Conservation (phyloP, 345 rosid species). For the Adansonia digitata region DNA sequence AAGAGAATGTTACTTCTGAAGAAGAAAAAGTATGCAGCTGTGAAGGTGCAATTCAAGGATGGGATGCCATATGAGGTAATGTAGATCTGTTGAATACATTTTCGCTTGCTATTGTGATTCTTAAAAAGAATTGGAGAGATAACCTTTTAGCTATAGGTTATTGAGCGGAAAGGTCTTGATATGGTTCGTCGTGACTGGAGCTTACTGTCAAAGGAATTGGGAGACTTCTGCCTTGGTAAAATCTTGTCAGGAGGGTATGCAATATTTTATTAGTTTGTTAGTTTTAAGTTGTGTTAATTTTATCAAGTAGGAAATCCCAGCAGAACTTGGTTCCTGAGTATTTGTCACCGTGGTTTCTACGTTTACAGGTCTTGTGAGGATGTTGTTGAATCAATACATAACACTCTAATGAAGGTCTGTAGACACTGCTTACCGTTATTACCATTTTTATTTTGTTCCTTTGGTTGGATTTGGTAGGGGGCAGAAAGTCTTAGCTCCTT, state of each 20-base stretch:
- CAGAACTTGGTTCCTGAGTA: conserved; percentile 2
- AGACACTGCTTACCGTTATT: background rate
- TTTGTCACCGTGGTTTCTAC: conserved; percentile 14
- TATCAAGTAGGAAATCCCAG: conserved; percentile 2
- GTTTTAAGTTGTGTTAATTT: background rate
- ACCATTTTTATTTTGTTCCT: conserved; percentile 1
- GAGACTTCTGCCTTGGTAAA: conserved; percentile 79
- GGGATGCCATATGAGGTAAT: conserved; percentile 74
- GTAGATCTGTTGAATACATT: conserved; percentile 2
- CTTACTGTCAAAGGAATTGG: conserved; percentile 84
- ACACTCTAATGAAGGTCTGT: conserved; percentile 73
- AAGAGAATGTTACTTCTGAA: conserved; percentile 97
- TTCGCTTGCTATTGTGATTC: conserved; percentile 1
- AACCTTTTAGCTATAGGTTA: conserved; percentile 51
- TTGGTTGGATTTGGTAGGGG: background rate
- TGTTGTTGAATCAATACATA: conserved; percentile 84
- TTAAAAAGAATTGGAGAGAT: conserved; percentile 15
- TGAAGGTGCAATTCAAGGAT: conserved; percentile 75
- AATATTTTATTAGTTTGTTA: background rate
- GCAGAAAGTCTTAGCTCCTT: background rate
- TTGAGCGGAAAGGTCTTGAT: conserved; percentile 97
- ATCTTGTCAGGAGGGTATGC: conserved; percentile 92
- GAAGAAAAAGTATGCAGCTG: conserved; percentile 99
- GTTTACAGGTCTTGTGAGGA: conserved; percentile 84
- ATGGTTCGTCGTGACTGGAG: conserved; percentile 99